Percentiles rank a stretch among this genome's conserved stretches.
Conservation (phyloP, 2,329 filamentous ascomycete species). For the Pyrenochaeta sp. region DNA sequence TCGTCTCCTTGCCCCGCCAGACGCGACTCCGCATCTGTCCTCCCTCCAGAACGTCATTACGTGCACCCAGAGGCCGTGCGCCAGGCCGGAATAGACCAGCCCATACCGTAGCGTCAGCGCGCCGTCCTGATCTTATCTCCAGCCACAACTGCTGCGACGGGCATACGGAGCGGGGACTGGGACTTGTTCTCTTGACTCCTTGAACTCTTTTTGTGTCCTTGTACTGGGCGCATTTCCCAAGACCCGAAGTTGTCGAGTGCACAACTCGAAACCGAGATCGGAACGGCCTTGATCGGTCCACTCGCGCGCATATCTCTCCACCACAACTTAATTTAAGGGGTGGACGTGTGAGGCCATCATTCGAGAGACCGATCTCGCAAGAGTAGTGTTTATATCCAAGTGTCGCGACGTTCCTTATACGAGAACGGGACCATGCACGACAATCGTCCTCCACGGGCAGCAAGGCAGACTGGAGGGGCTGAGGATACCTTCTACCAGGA, state of each 20-base stretch:
- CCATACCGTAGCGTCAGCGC: conserved; percentile 24
- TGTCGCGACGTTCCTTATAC: conserved; percentile 1
- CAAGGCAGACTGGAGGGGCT: conserved; percentile 25
- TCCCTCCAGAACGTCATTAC: conserved; percentile 29
- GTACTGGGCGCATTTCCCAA: conserved; percentile 8
- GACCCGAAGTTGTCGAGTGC: conserved; percentile 3
- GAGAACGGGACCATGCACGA: conserved; percentile 35
- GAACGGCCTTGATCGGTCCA: conserved; percentile 33
- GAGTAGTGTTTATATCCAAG: conserved; percentile 1
- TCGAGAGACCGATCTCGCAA: conserved; percentile 19
- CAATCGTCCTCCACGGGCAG: conserved; percentile 27
- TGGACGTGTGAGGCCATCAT: conserved; percentile 11
- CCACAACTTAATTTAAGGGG: conserved; percentile 18
- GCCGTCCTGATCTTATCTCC: conserved; percentile 24
- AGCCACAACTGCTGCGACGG: conserved; percentile 19
- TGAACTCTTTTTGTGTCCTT: background rate
- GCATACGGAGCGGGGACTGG: conserved; percentile 3
- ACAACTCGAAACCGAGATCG: conserved; percentile 29
- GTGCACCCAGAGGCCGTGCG: conserved; percentile 21
- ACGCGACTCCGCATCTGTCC: conserved; percentile 15
- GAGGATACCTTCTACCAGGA: conserved; percentile 23
- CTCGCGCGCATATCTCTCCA: conserved; percentile 37
- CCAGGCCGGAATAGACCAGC: conserved; percentile 25
- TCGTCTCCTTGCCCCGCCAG: conserved; percentile 13
- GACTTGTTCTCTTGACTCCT: conserved; percentile 1